A percentile compares a stretch with the other conserved stretches of the same genome.
Conservation (phyloP, 1,284 basidiomycete species). For the Ceratobasidium papillatum region DNA sequence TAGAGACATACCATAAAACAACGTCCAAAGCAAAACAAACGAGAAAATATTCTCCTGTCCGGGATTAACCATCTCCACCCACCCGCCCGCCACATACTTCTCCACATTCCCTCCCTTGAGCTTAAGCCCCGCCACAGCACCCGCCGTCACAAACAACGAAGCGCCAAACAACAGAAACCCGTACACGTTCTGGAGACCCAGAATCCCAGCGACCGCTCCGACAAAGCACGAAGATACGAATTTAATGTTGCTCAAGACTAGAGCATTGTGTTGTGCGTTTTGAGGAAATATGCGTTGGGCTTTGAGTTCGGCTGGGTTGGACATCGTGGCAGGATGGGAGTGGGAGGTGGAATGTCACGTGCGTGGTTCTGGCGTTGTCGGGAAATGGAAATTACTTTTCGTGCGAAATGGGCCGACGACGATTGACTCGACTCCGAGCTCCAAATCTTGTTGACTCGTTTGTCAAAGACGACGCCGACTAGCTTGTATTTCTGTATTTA, state of each 20-base stretch:
- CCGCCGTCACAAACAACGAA: conserved; percentile 71
- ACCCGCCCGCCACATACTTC: conserved; percentile 60
- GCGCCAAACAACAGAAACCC: conserved; percentile 82
- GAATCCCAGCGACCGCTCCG: conserved; percentile 83
- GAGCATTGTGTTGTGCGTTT: conserved; percentile 75
- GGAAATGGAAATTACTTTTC: conserved; percentile 37
- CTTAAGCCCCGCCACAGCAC: conserved; percentile 71
- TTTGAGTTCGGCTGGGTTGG: conserved; percentile 39
- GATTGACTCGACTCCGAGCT: conserved; percentile 3
- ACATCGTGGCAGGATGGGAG: conserved; percentile 34
- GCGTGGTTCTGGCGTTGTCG: neutral
- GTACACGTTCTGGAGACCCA: conserved; percentile 82
- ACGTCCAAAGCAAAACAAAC: conserved; percentile 88
- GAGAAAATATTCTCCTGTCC: conserved; percentile 87
- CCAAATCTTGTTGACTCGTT: neutral
- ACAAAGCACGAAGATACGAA: conserved; percentile 83
- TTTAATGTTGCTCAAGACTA: conserved; percentile 67
- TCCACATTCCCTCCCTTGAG: conserved; percentile 65
- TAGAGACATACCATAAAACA: conserved; percentile 85
- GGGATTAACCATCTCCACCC: conserved; percentile 73
- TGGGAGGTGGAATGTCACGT: neutral
- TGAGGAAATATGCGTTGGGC: conserved; percentile 63
- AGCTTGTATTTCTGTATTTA: neutral
- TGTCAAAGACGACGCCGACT: neutral
- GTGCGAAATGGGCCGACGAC: conserved; percentile 31